Conservation (phyloP, 495 filamentous ascomycete genomes). For the Diplogelasinospora grovesii region DNA sequence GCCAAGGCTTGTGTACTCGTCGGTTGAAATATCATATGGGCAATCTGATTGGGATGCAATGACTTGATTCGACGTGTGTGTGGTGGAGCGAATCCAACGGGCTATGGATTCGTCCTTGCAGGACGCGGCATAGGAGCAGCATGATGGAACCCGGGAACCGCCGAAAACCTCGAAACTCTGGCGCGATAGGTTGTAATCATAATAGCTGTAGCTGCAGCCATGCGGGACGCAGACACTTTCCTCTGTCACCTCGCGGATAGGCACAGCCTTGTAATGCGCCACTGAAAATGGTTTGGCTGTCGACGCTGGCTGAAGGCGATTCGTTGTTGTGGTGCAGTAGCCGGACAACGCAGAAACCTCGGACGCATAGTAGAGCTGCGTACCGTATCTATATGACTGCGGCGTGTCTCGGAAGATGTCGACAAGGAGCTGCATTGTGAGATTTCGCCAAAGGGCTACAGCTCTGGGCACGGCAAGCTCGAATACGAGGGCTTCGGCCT, state of each 20-base stretch:
- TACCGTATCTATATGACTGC: no score
- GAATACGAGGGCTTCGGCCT: constrained; percentile 48
- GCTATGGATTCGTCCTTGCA: not conserved
- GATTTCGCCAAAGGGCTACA: constrained; percentile 50
- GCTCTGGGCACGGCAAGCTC: constrained; percentile 44
- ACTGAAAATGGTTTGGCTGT: constrained; percentile 9
- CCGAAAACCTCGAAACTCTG: not conserved
- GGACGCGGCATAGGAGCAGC: constrained; percentile 10
- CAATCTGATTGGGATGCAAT: constrained; percentile 40
- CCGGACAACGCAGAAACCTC: no score
- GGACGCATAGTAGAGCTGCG: no score
- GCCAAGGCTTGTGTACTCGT: constrained; percentile 46
- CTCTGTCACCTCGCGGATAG: constrained; percentile 18
- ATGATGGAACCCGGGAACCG: not conserved
- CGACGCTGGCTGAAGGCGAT: constrained; percentile 12
- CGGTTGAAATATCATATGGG: constrained; percentile 37
- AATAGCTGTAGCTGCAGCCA: constrained; percentile 34
- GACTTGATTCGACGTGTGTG: constrained; percentile 33
- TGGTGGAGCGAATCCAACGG: constrained; percentile 7
- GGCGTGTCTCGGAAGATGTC: constrained; percentile 31
- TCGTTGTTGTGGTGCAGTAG: not conserved
- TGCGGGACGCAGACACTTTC: constrained; percentile 39
- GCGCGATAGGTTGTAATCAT: no score
- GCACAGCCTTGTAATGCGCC: constrained; percentile 9
- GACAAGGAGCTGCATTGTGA: constrained; percentile 36